Base-by-base conservation (phyloP, 305 asterid genomes). In the Ilex paraguariensis region DNA sequence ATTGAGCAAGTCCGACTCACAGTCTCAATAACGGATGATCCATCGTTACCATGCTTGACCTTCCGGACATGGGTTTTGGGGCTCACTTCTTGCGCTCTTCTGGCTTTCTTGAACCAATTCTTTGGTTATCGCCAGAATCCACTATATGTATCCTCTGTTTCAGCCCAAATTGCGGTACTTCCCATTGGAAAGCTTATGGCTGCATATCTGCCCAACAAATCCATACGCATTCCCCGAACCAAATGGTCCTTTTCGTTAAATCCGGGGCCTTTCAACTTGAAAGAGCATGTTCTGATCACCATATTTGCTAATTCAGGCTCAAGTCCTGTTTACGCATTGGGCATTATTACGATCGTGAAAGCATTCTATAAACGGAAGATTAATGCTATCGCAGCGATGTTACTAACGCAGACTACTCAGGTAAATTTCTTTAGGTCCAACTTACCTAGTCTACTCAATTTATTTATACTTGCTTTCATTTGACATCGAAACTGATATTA, bases 121-220 rank as follows among this genome's bases (percentile, higher is more conserved):
- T 86, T 86, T 42, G 75, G 73, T 10, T 86, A 83, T 28, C 86
- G 94, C 14, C 84, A 79, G 45, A 86, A 86, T 30, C 65, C 82
- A 3, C 82, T 86, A 28, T 77, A 79, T 0, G 42, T 83, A 28
- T 71, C 90, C 0, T 86, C 94, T 0, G 90, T 86, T 48, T 79
- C 90, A 6, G 94, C 94, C 31, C 90, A 86, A 50, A 83, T 86
- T 21, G 17, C 78, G 16, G 90, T 86, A 66, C 85, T 83, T 44
- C 94, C 94, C 8, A 31, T 77, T 0, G 94, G 94, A 10, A 83
- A 64, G 64, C 74, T 86, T 39, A 86, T 86, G 94, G 94, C 90
- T 9, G 82, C 88, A 13, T 67, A 79, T 39, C 81, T 86, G 7
- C 90, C 94, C 0, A 76, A 40, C 0, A 70, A 15, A 50, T 56